Evolutionary conservation across 2,329 filamentous ascomycete species (phyloP).

Genomic region (Colletotrichum sublineola): DNA sequence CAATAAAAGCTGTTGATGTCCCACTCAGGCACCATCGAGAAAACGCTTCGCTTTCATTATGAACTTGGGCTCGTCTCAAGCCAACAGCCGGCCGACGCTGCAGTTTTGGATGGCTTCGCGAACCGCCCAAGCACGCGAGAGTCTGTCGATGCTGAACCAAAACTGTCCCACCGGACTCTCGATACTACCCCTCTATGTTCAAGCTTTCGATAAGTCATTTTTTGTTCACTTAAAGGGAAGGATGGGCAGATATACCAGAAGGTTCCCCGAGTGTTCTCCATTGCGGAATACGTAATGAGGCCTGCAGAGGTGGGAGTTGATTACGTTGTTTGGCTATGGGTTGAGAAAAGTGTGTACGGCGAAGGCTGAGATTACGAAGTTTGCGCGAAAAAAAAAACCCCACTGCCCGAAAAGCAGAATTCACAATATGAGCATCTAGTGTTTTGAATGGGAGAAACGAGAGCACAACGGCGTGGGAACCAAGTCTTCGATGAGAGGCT

Average conservation of each 20-base stretch:
- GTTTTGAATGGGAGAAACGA: too few species aligned
- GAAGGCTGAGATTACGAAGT: too few species aligned
- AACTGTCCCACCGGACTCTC: conserved; percentile 43
- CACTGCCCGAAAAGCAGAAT: too few species aligned
- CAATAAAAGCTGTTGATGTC: too few species aligned
- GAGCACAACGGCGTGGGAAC: too few species aligned
- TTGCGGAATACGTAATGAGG: not conserved
- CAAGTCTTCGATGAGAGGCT: too few species aligned
- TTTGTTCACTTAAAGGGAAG: not conserved
- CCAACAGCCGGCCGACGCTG: conserved; percentile 49
- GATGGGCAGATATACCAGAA: too few species aligned
- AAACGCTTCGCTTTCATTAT: conserved; percentile 45
- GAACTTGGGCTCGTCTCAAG: conserved; percentile 51
- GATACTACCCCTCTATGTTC: conserved; percentile 44
- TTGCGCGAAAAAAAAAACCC: too few species aligned
- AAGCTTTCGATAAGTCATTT: not conserved
- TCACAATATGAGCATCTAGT: too few species aligned
- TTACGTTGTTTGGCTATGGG: too few species aligned
- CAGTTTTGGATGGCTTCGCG: conserved; percentile 48
- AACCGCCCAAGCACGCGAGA: conserved; percentile 48
- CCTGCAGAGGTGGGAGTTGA: too few species aligned
- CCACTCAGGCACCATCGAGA: conserved; percentile 48
- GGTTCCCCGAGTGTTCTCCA: not conserved
- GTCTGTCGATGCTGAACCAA: conserved; percentile 28
- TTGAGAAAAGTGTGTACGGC: not conserved